Base-by-base conservation (phyloP, 306 rosid genomes). In the Prunus mira region DNA sequence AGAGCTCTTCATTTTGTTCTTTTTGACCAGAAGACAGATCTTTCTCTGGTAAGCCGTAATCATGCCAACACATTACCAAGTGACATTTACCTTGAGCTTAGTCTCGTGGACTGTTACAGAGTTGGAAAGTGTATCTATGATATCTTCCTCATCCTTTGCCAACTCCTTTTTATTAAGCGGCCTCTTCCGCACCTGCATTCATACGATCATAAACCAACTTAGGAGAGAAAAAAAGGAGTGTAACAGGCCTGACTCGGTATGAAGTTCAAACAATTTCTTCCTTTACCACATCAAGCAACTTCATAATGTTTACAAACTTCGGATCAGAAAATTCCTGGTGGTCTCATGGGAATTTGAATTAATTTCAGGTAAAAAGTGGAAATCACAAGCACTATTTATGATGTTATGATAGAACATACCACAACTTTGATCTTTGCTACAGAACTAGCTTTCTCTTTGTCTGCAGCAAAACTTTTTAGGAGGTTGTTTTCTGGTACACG, bases 381-480 rank as follows among this genome's bases (percentile, higher is more conserved):
- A 55, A 64, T 20, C 82, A 56, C 22, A n/a, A 27, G 19, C 17
- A 20, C 20, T 12, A 25, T 5, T 6, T 34, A 11, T 19, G 70
- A 41, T 79, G 50, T n/a, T 45, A 27, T 45, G 43, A 60, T 12
- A 78, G 75, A 71, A 83, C 99, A 72, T 96, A 96, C 99, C 94
- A 96, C 99, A 76, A 96, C 99, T 96, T 92, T 96, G 71, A 96
- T 96, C 91, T 96, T 96, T 65, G 99, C 99, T 3, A 96, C 98
- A 71, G 96, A 83, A 81, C 88, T 89, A 13, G 96, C 75, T 80
- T 85, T 96, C 87, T 96, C 99, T 84, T 96, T 96, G 78, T 96
- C 98, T 22, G 84, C 82, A 61, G 98, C 88, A 73, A 92, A 80
- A 74, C 81, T 88, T 85, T 89, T 96, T 76, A 86, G 73, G 65